Base-by-base conservation (phyloP, 2,329 filamentous ascomycete genomes). In the Xylariaceae sp. region DNA sequence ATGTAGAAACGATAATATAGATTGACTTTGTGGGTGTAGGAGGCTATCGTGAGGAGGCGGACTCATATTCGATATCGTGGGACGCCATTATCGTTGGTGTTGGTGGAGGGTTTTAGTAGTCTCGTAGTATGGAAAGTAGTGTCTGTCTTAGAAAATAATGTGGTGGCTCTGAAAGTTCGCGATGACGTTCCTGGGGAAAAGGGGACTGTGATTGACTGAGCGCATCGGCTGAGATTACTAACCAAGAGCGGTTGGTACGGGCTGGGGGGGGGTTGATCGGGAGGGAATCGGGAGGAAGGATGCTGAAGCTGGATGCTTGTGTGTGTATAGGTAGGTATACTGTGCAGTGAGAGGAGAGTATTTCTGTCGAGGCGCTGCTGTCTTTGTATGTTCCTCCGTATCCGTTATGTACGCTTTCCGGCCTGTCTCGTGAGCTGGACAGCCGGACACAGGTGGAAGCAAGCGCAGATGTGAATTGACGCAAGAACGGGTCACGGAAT, bases 141-240 rank as follows among this genome's bases (percentile, higher is more conserved):
- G 48, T 11, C 9, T 13, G 11, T 7, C 13, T 30, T 11, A 23
- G 11, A 23, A 8, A 13, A 52, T 17, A 17, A 53, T 35, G 34
- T 18, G 50, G 52, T 56, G 53, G 44, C 39, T 49, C 11, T 35
- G 8, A 53, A 54, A 52, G 49, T 53, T 58, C 51, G 58, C 61
- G 61, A 62, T 62, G 61, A 62, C 61, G 61, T 60, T 62, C 61
- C 52, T 41, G n/a, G 30, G 23, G 13, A 37, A 56, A 51, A 23
- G 47, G 51, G 45, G 55, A 39, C 37, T 56, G 50, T 57, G 57
- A 34, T 59, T 52, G 48, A 61, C 50, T 35, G 51, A 47, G 58
- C 41, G 41, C 53, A 54, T 44, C 35, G 13, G 18, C 34, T 13
- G 37, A 56, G 18, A 17, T 58, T 44, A 50, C 37, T 41, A 41